Evolutionary conservation across 2,329 filamentous ascomycete genomes (phyloP), one percentile per base, ranked within the genome.

Genomic region (Phymatotrichopsis omnivora): DNA sequence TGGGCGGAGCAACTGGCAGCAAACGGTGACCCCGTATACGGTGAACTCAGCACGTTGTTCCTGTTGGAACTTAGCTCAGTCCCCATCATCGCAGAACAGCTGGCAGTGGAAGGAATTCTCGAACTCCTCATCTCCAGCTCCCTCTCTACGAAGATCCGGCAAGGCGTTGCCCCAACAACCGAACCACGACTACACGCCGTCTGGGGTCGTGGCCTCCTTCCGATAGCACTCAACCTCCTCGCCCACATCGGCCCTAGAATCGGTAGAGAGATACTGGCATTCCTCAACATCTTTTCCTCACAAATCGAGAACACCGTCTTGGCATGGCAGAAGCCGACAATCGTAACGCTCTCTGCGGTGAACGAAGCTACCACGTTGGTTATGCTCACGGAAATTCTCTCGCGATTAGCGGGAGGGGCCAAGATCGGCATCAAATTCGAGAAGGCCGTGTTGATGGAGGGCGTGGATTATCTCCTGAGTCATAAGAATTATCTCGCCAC

Each of bases 11-110:
- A 80, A 55, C 72, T 96, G 19, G 75, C 81, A 0, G 73, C 81
- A 27, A 74, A 81, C 45, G 77, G 47, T n/a, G 89, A 96, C 60
- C 89, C 91, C 0, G 70, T 96, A 23, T 96, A 95, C 62, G 91
- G 87, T 53, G 87, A 95, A 61, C 74, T 95, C n/a, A 84, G 83
- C 58, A 73, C 94, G 30, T 72, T 87, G 20, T 93, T 96, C 64
- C 72, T 98, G 11, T 76, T 94, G 17, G 84, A 93, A 56, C 73
- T 98, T 10, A 94, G 87, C 1, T 80, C 76, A 11, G 72, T 96
- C 11, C 82, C 83, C 0, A 65, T 76, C 14, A 72, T 96, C 40
- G 89, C 91, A 2, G 89, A 96, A 62, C 82, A 91, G 53, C 77
- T 98, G 57, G 91, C 89, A 0, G 80, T 85, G 30, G 85, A 94